A percentile compares a stretch with the other conserved stretches of the same genome.
These are phyloP conservation scores for Fusarium citri DNA, from an alignment of 2,329 filamentous ascomycete genomes.

Conservation along the genomic window DNA sequence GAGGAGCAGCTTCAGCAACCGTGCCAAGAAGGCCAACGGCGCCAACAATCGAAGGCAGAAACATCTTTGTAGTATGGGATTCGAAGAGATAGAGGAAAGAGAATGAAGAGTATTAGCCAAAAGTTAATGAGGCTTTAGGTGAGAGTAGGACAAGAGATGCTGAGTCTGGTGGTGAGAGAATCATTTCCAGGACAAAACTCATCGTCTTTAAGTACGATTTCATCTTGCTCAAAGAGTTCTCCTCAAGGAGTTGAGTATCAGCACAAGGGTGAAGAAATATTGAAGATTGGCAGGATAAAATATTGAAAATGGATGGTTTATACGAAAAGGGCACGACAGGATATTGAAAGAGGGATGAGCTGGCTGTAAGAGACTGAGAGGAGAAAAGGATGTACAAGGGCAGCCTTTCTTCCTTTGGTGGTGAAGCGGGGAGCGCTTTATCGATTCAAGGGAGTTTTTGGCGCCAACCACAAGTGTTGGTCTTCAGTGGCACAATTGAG, in stretches of 20 bases:
- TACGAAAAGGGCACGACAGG: constrained; percentile 15
- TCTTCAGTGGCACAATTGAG: constrained; percentile 16
- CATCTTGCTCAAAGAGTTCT: constrained; percentile 35
- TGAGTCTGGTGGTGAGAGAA: constrained; percentile 39
- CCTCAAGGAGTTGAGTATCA: constrained; percentile 9
- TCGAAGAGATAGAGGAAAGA: neutral
- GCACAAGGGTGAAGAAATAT: constrained; percentile 37
- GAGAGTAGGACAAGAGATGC: constrained; percentile 15
- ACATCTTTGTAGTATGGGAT: constrained; percentile 35
- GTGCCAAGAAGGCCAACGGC: constrained; percentile 44
- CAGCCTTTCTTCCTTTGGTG: neutral
- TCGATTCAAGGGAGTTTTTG: constrained; percentile 26
- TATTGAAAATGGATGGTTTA: constrained; percentile 10
- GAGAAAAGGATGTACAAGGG: constrained; percentile 16
- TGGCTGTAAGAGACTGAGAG: neutral
- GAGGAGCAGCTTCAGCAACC: constrained; percentile 45
- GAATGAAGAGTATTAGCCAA: constrained; percentile 17
- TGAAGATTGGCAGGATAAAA: constrained; percentile 21
- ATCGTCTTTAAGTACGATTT: constrained; percentile 40
- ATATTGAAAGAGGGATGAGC: constrained; percentile 29
- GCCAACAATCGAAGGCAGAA: constrained; percentile 40
- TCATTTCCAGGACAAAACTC: constrained; percentile 16
- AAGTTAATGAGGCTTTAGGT: constrained; percentile 22
- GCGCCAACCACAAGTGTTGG: constrained; percentile 16
- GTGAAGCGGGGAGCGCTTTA: constrained; percentile 27